Conservation (phyloP, 225 moss, liverwort and hornwort species). For the Neckera pumila region DNA sequence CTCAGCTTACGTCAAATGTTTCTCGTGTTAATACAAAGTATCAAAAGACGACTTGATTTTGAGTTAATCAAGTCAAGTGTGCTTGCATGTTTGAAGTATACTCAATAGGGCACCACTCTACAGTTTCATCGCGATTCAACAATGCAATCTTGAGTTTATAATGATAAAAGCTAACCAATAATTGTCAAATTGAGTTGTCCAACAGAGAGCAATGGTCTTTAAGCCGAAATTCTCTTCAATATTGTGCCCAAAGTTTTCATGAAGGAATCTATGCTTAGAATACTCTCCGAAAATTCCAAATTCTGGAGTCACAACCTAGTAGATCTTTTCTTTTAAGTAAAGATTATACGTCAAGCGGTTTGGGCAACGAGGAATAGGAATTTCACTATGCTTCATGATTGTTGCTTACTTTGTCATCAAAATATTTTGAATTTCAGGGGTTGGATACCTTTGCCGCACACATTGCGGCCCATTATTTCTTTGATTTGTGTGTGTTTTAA, state of each 20-base stretch:
- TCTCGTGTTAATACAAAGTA: neutral
- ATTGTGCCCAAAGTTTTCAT: neutral
- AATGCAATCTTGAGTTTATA: neutral
- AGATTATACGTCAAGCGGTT: neutral
- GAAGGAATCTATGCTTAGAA: neutral
- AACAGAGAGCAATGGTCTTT: neutral
- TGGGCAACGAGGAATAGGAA: neutral
- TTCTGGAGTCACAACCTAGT: neutral
- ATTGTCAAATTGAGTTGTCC: neutral
- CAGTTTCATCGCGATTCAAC: neutral
- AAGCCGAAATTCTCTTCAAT: neutral
- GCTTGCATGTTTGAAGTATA: neutral
- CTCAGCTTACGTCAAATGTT: neutral
- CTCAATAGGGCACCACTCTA: neutral
- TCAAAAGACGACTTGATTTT: neutral
- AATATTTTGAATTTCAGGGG: neutral
- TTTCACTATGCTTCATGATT: neutral
- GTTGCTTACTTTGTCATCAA: neutral
- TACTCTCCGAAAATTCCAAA: neutral
- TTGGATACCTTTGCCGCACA: neutral
- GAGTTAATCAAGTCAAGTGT: neutral
- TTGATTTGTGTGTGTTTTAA: neutral
- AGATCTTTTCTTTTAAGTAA: neutral
- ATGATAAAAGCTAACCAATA: neutral
- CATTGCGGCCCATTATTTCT: neutral